Base-by-base conservation (phyloP, 2,329 filamentous ascomycete genomes). In the Epichloe sp. region DNA sequence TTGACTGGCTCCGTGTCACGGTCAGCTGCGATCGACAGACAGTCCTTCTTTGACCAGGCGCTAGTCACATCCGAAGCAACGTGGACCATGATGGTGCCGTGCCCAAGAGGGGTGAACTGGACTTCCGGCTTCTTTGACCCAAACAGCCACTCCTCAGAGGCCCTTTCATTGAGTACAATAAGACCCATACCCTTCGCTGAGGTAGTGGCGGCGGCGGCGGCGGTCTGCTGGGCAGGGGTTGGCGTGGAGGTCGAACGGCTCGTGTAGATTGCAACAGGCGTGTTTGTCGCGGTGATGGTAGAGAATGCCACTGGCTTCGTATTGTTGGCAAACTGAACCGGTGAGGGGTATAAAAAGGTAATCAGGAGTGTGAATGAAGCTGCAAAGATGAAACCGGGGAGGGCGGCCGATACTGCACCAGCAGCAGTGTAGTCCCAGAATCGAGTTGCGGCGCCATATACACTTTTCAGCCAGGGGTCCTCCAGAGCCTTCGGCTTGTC, bases 1-100 rank as follows among this genome's bases (percentile, higher is more conserved):
- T 73, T 70, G 46, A 82, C 68, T 37, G 66, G 63, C 36, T 67
- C 59, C 14, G 71, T 67, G 4, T 69, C 73, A 43, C 78, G 73
- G 41, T 71, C 73, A 23, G 80, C 75, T 23, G 76, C 72, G 49
- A 83, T 72, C 48, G 71, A 68, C 54, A 83, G 72, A 35, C 79
- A 79, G 17, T 48, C 12, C 35, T 77, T 73, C 58, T 73, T 78
- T 3, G 80, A 68, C 78, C 78, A 82, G 26, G 67, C 44, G 70
- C 71, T 62, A 74, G 81, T 58, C 68, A 74, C 44, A 61, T 66
- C 46, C 38, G 68, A 65, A 2, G 77, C 73, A 12, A 82, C 73
- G 48, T 71, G 74, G 48, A 82, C 70, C 48, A 80, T 61, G 34
- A 82, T 73, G 53, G 78, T 72, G 50, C 74, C 72, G 50, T 69